Conservation (phyloP, 179 eudicot species). For the Patellifolia procumbens region DNA sequence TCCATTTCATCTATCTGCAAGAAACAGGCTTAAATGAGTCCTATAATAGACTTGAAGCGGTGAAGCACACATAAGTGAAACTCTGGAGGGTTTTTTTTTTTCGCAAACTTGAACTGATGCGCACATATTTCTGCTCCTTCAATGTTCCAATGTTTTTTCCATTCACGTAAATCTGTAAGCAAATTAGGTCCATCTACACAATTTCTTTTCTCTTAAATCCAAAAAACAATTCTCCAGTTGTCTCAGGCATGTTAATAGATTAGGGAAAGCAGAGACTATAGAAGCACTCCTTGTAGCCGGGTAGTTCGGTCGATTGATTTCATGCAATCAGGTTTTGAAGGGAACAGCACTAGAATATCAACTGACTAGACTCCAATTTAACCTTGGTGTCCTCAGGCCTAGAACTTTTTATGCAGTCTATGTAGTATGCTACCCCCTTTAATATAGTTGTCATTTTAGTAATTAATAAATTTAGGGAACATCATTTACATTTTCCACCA, state of each 20-base stretch:
- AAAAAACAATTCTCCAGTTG: not conserved
- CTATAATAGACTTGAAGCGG: not conserved
- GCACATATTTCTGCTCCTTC: not conserved
- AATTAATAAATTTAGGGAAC: too few species aligned
- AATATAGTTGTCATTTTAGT: too few species aligned
- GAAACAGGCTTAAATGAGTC: not conserved
- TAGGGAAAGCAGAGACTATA: not conserved
- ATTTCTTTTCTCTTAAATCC: not conserved
- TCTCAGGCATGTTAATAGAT: not conserved
- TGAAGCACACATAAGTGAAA: not conserved
- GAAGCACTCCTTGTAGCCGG: not conserved
- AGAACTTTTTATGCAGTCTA: not conserved
- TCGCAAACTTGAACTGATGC: not conserved
- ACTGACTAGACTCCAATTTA: not conserved
- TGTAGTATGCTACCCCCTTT: not conserved
- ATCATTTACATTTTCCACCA: too few species aligned
- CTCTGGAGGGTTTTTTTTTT: too few species aligned
- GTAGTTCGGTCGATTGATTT: not conserved
- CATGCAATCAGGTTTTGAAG: not conserved
- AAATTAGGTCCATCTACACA: not conserved
- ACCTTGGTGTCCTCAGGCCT: not conserved
- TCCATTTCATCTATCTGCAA: constrained; percentile 3
- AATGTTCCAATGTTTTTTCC: too few species aligned
- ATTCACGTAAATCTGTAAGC: too few species aligned
- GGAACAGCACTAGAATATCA: not conserved